Base-by-base conservation (phyloP, 2,329 filamentous ascomycete species). In the Zasmidium citrigriseum region DNA sequence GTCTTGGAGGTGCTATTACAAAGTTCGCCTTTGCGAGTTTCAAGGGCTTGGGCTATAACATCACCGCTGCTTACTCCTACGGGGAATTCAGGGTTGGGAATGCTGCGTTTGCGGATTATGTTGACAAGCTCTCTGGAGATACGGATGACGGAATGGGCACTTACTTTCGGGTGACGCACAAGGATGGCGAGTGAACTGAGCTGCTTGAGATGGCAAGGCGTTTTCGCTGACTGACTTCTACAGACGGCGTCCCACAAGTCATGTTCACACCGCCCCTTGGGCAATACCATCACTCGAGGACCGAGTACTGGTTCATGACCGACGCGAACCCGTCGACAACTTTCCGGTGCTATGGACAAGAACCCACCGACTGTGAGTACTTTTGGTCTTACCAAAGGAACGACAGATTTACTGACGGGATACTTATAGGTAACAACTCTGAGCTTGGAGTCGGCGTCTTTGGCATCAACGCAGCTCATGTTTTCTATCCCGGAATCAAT, bases 241-340 rank as follows among this genome's bases (percentile, higher is more conserved):
- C 16, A 55, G 52, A 55, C 29, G 44, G 44, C 23, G 52, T 55
- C 21, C 52, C 52, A 11, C 52, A 55, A 48, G 29, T 55, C 16
- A n/a, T 46, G 51, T 18, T 34, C 27, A 34, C 27, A 34, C 27
- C 27, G 14, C 27, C 27, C 7, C 27, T 34, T 34, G 27, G 27
- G 7, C 27, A 29, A 10, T 52, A 41, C 22, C 50, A 29, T 29
- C 50, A 52, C 23, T 41, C 27, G 16, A n/a, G 50, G 20, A 52
- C 27, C 20, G 50, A 52, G 50, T 52, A 52, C 22, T 52, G 50
- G 50, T 44, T 52, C 50, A 9, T 22, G 23, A 41, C 11, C 4
- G 52, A 22, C 9, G 23, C 52, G 12, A 23, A 46, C 18, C 18
- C 25, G 12, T 22, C 38, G 16, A 46, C 52, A 16, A 54, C 38